Conservation (phyloP, 2,329 filamentous ascomycete species). For the Fusarium falciforme region DNA sequence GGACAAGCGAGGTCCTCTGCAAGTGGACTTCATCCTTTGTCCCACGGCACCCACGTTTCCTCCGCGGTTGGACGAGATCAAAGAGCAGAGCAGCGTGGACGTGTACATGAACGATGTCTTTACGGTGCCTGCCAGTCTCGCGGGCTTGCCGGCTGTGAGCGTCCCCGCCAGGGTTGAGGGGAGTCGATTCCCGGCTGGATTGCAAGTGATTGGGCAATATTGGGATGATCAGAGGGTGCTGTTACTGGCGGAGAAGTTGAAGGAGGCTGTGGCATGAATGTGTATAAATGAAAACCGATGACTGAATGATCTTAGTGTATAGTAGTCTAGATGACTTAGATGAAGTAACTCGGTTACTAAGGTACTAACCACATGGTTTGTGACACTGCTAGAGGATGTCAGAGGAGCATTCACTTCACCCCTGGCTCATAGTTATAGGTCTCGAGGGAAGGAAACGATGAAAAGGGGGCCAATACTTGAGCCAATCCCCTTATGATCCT, state of each 20-base stretch:
- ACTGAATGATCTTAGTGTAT: conserved; percentile 28
- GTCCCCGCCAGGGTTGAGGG: conserved; percentile 67
- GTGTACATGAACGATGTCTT: conserved; percentile 95
- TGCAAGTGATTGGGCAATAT: conserved; percentile 86
- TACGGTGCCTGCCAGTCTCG: conserved; percentile 93
- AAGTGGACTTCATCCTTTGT: conserved; percentile 87
- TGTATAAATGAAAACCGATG: conserved; percentile 17
- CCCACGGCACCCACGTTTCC: conserved; percentile 86
- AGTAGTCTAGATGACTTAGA: conserved; percentile 20
- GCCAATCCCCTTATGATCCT: background rate
- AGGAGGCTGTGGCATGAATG: conserved; percentile 42
- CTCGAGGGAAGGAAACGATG: background rate
- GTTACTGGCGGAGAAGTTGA: conserved; percentile 62
- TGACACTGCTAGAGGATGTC: background rate
- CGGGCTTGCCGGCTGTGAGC: conserved; percentile 88
- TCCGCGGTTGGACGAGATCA: conserved; percentile 71
- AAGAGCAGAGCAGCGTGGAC: conserved; percentile 70
- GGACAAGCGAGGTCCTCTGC: conserved; percentile 67
- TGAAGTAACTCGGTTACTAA: background rate
- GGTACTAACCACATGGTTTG: too few relatives aligned
- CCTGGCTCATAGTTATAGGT: background rate
- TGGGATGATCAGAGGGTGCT: conserved; percentile 78
- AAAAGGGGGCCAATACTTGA: background rate
- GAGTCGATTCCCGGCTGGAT: conserved; percentile 58
- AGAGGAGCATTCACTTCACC: background rate